Evolutionary conservation across 108 stramenopile species (phyloP).

Genomic region (Schizochytrium sp.): DNA sequence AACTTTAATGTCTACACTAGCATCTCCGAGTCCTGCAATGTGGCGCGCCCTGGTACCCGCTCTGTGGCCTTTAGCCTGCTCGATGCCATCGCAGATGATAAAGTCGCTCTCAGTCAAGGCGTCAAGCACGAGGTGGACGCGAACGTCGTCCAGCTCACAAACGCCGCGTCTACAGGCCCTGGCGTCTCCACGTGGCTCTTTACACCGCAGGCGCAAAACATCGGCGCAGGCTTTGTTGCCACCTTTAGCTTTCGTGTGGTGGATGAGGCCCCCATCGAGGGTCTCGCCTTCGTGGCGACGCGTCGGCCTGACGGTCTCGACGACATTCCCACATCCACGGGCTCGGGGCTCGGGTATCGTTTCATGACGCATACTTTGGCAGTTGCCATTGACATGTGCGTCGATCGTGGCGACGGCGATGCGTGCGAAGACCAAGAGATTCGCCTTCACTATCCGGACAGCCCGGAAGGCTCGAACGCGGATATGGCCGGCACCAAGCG

Average conservation of each 20-base stretch:
- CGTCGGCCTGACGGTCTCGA: neutral
- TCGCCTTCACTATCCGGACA: neutral
- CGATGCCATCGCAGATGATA: neutral
- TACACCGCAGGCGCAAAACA: neutral
- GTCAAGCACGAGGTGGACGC: neutral
- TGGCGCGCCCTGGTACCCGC: neutral
- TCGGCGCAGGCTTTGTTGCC: neutral
- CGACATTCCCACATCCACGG: neutral
- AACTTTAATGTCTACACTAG: neutral
- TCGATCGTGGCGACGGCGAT: neutral
- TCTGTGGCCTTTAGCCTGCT: neutral
- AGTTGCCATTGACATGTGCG: neutral
- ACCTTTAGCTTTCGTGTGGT: neutral
- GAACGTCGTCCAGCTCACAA: neutral
- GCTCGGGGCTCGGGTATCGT: neutral
- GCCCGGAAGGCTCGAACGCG: neutral
- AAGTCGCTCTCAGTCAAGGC: neutral
- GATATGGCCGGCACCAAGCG: neutral
- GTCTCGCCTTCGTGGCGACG: neutral
- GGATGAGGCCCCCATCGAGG: neutral
- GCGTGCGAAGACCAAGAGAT: neutral
- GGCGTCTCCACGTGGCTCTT: neutral
- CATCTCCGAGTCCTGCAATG: neutral
- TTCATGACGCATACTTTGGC: neutral
- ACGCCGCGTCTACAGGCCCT: neutral